Evolutionary conservation across 2,329 filamentous ascomycete genomes (phyloP), one percentile per base, ranked within the genome.

Genomic region (Rachicladosporium sp.): DNA sequence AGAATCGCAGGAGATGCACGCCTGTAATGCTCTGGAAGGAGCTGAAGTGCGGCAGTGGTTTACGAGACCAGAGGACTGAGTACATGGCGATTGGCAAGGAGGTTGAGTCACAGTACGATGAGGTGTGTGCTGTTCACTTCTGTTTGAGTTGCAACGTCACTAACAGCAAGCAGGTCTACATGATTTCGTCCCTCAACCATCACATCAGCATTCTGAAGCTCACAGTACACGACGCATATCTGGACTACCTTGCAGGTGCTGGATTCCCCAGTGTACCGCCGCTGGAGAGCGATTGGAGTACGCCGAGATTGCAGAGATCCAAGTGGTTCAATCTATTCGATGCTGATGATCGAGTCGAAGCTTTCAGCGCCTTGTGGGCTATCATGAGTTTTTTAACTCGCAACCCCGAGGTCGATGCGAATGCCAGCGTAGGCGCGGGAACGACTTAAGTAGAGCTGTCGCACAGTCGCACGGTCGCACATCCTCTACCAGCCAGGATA

Each of bases 131-230:
- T 29, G n/a, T 5, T 13, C 38, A n/a, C n/a, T 29, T 6, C 19
- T 21, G 9, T 13, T 4, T 19, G 10, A 38, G 23, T 35, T 27
- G 7, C 10, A 11, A 35, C 10, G 12, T 11, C 9, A 29, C 29
- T 30, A n/a, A 27, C 30, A 21, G 12, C 4, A 7, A 6, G 12
- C 49, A 78, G 72, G 66, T 78, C 37, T 78, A 73, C 56, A 68
- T 78, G 64, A 50, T 78, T 35, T 78, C 74, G 9, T 72, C 72
- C 15, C 61, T 78, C 46, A 78, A 78, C 53, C 74, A 77, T 56
- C 76, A 80, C 48, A 63, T 78, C 44, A 68, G 70, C 41, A 67
- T 80, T 35, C 53, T 79, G 38, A 73, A 72, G 47, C 61, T 79
- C 35, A 70, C 67, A 27, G 64, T 79, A 33, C 74, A 78, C 52